Base-by-base conservation (phyloP, 75 land plant species). In the Ceratopteris richardii region DNA sequence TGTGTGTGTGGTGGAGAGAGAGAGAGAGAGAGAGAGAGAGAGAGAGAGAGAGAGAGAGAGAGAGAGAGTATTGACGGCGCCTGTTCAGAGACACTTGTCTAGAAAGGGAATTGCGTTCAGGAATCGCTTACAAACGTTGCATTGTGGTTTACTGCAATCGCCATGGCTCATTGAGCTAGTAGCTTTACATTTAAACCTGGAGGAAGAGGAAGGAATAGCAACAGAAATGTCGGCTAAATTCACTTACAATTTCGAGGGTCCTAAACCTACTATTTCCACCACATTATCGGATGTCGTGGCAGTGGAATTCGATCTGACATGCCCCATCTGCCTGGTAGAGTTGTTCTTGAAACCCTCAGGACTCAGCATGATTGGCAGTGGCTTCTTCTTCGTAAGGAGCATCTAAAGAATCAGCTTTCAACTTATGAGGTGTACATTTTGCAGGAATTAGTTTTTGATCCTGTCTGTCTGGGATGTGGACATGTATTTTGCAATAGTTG, bases 1-100 rank as follows among this genome's bases (percentile, higher is more conserved):
- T 72, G 85, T 85, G 30, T 88, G 85, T 62, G 94, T 85, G 68
- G 85, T 85, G n/a, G n/a, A n/a, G n/a, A 51, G 94, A 85, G 68
- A 23, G n/a, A n/a, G n/a, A n/a, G n/a, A n/a, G n/a, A n/a, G n/a
- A n/a, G n/a, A n/a, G n/a, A n/a, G n/a, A n/a, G n/a, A n/a, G n/a
- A n/a, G n/a, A n/a, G n/a, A n/a, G n/a, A n/a, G n/a, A n/a, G n/a
- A n/a, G n/a, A n/a, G n/a, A n/a, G n/a, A n/a, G n/a, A n/a, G n/a
- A n/a, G n/a, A n/a, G n/a, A n/a, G n/a, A n/a, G n/a, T n/a, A n/a
- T n/a, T n/a, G n/a, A n/a, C n/a, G n/a, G n/a, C n/a, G n/a, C n/a
- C n/a, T n/a, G n/a, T n/a, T n/a, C n/a, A n/a, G n/a, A n/a, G n/a
- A n/a, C n/a, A n/a, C n/a, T n/a, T n/a, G n/a, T n/a, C 94, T 44